Conservation (phyloP, 345 rosid genomes). For the Ceriops zippeliana region DNA sequence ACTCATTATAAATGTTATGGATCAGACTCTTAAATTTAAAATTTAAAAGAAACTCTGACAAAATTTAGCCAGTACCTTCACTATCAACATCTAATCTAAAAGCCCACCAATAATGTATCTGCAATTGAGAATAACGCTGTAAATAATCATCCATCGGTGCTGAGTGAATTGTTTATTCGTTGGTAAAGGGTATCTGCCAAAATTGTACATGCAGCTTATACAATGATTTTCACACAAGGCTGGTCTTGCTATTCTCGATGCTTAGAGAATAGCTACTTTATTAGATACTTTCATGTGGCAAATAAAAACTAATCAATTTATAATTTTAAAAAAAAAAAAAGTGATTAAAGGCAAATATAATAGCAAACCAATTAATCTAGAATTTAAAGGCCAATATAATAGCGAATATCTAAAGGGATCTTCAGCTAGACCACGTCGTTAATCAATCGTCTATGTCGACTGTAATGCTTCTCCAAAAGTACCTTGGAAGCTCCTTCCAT, state of each 20-base stretch:
- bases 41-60: no score
- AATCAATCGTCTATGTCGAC: conserved; percentile 71
- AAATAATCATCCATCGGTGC: not conserved
- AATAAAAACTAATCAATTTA: no score
- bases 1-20: no score
- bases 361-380: no score
- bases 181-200: not conserved
- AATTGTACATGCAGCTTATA: not conserved
- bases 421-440: conserved; percentile 43
- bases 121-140: conserved; percentile 8
- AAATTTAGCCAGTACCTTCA: not conserved
- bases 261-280: no score
- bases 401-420: not conserved
- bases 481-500: conserved; percentile 76
- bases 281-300: no score
- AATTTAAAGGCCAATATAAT: no score
- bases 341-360: no score
- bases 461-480: conserved; percentile 71
- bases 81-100: not conserved
- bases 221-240: no score
- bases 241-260: no score
- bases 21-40: no score
- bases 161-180: not conserved
- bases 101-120: conserved; percentile 6
- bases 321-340: not conserved